Conservation (phyloP, 2,329 filamentous ascomycete genomes). For the Fusarium burgessii region DNA sequence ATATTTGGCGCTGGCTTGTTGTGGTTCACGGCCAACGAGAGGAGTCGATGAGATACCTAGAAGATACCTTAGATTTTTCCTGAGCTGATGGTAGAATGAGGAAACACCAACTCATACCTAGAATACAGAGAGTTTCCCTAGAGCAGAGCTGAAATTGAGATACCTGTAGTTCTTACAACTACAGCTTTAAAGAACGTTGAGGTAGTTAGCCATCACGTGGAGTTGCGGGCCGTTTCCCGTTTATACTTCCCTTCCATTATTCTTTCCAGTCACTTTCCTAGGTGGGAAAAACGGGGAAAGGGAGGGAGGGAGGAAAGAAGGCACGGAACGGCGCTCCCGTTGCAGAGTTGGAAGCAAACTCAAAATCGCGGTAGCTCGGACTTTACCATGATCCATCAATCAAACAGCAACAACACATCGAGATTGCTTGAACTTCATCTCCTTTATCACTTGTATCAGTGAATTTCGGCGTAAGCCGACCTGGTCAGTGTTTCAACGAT, state of each 20-base stretch:
- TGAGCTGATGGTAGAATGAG: background rate
- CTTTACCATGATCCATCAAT: slow-evolving; percentile 18
- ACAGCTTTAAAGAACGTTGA: background rate
- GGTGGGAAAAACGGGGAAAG: slow-evolving; percentile 16
- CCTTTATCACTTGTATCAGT: background rate
- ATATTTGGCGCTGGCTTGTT: slow-evolving; percentile 9
- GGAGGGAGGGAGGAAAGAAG: background rate
- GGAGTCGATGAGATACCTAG: background rate
- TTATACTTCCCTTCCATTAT: slow-evolving; percentile 18
- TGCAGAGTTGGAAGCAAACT: slow-evolving; percentile 30
- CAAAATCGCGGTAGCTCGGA: slow-evolving; percentile 30
- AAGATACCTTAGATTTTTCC: background rate
- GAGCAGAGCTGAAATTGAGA: background rate
- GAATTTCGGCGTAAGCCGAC: slow-evolving; percentile 1
- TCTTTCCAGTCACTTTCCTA: slow-evolving; percentile 24
- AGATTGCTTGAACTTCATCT: slow-evolving; percentile 12
- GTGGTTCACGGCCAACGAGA: slow-evolving; percentile 1
- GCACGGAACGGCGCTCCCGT: slow-evolving; percentile 25
- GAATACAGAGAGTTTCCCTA: background rate
- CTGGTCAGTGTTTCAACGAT: slow-evolving; percentile 24
- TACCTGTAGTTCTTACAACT: background rate
- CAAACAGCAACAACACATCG: slow-evolving; percentile 25
- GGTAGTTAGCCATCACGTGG: slow-evolving; percentile 39
- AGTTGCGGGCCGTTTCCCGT: slow-evolving; percentile 17
- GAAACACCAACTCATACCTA: slow-evolving; percentile 3